Evolutionary conservation across 305 asterid genomes (phyloP).

Genomic region (Solanum hybrid): DNA sequence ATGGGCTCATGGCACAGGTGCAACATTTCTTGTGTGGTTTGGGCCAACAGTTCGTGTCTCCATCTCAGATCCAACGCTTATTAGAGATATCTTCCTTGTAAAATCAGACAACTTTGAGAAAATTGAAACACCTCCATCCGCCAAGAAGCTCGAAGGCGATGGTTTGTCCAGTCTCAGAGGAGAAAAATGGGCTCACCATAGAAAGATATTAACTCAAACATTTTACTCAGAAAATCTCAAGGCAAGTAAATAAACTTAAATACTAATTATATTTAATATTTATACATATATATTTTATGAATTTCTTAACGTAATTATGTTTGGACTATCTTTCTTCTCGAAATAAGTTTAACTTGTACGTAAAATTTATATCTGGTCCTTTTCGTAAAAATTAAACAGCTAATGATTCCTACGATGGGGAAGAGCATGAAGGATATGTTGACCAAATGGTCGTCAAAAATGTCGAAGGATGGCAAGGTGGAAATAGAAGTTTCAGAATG

Average conservation of each 20-base stretch:
- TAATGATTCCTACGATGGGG: background rate
- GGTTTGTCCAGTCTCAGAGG: slow-evolving; percentile 75
- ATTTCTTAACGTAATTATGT: background rate
- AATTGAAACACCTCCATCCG: slow-evolving; percentile 59
- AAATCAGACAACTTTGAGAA: slow-evolving; percentile 77
- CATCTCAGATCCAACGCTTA: slow-evolving; percentile 52
- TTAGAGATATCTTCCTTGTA: slow-evolving; percentile 52
- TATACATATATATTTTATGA: background rate
- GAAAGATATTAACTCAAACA: slow-evolving; percentile 68
- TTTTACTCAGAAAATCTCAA: slow-evolving; percentile 81
- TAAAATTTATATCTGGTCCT: background rate
- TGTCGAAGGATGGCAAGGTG: background rate
- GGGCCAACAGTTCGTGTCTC: slow-evolving; percentile 51
- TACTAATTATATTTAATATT: background rate
- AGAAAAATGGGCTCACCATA: slow-evolving; percentile 88
- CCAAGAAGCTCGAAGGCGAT: slow-evolving; percentile 78
- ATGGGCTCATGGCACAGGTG: slow-evolving; percentile 48
- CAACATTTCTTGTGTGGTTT: slow-evolving; percentile 72
- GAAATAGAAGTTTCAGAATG: background rate
- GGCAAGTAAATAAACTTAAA: slow-evolving; percentile 19
- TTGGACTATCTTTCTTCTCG: background rate
- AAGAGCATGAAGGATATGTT: background rate
- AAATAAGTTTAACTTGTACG: background rate
- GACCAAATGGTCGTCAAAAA: background rate
- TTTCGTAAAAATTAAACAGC: background rate